These are phyloP conservation scores for Astragalus glycyphyllos DNA, from an alignment of 306 rosid genomes.

Conservation along the genomic window DNA sequence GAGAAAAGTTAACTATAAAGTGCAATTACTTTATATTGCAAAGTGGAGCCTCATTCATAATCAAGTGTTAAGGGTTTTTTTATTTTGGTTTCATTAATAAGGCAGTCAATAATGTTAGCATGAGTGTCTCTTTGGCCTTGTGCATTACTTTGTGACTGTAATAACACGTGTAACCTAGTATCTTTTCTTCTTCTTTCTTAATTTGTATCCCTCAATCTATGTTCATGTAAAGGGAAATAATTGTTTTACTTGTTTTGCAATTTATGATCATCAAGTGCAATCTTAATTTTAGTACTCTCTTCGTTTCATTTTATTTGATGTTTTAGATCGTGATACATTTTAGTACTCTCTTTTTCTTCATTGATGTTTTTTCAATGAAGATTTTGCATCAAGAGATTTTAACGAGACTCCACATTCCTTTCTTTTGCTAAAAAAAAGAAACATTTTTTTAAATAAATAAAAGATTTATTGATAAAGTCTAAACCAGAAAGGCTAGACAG, in stretches of 20 bases:
- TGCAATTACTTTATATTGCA: slow-evolving; percentile 11
- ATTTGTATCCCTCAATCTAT: neutral
- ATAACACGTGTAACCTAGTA: neutral
- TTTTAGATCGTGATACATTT: no score
- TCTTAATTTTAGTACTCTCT: neutral
- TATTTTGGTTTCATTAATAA: no score
- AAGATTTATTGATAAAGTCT: no score
- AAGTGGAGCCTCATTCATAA: slow-evolving; percentile 1
- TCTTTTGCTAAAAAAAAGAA: no score
- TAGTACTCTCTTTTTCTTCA: no score
- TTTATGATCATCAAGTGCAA: neutral
- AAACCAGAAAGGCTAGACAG: no score
- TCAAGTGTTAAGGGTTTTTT: neutral
- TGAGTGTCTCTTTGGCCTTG: slow-evolving; percentile 16
- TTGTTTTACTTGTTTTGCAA: slow-evolving; percentile 13
- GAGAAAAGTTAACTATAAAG: neutral
- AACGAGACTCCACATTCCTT: no score
- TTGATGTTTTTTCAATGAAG: no score
- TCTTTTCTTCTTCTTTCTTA: neutral
- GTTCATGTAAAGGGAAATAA: slow-evolving; percentile 14
- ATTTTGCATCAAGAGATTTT: no score
- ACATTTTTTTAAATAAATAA: no score
- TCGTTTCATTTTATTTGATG: no score
- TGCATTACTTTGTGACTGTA: slow-evolving; percentile 2
- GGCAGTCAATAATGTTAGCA: slow-evolving; percentile 16